These are phyloP conservation scores for Kodamaea sagamina DNA, from an alignment of 805 yeast genomes.

Conservation along the genomic window DNA sequence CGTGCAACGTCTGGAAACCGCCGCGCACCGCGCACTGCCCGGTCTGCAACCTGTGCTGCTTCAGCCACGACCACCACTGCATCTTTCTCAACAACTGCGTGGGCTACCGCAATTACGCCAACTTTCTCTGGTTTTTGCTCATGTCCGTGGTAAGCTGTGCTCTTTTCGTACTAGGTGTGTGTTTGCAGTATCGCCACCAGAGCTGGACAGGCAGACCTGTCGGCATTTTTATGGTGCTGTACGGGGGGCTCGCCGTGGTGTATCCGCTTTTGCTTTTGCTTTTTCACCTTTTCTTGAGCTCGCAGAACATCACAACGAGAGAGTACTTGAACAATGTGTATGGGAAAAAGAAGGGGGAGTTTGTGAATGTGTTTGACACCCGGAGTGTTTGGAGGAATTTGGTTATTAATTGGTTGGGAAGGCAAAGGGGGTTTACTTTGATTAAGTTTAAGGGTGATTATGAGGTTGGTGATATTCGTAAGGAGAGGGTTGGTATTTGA, in stretches of 20 bases:
- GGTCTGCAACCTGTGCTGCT: conserved; percentile 64
- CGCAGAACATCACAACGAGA: conserved; percentile 67
- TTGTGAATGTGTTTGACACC: conserved; percentile 34
- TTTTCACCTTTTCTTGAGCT: conserved; percentile 56
- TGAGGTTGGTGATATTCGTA: conserved; percentile 27
- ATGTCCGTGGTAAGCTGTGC: conserved; percentile 23
- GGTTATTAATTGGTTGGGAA: conserved; percentile 41
- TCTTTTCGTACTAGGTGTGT: conserved; percentile 19
- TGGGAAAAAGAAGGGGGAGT: conserved; percentile 26
- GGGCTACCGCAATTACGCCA: conserved; percentile 40
- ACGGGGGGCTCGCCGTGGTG: conserved; percentile 43
- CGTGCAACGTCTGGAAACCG: conserved; percentile 65
- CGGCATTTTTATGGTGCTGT: conserved; percentile 55
- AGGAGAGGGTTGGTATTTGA: conserved; percentile 26
- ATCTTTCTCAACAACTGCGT: conserved; percentile 54
- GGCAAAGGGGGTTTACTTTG: conserved; percentile 27
- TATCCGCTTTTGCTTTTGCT: conserved; percentile 58
- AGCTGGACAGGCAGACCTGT: conserved; percentile 24
- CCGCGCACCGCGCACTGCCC: conserved; percentile 71
- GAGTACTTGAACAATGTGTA: conserved; percentile 60
- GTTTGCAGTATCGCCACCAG: conserved; percentile 7
- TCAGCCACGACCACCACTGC: conserved; percentile 74
- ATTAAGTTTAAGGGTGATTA: conserved; percentile 22
- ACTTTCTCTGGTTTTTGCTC: conserved; percentile 36
- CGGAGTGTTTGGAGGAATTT: conserved; percentile 27